Evolutionary conservation across 1,139 yeast species (phyloP), one percentile per base, ranked within the genome.

Genomic region (Taiozyma sp.): DNA sequence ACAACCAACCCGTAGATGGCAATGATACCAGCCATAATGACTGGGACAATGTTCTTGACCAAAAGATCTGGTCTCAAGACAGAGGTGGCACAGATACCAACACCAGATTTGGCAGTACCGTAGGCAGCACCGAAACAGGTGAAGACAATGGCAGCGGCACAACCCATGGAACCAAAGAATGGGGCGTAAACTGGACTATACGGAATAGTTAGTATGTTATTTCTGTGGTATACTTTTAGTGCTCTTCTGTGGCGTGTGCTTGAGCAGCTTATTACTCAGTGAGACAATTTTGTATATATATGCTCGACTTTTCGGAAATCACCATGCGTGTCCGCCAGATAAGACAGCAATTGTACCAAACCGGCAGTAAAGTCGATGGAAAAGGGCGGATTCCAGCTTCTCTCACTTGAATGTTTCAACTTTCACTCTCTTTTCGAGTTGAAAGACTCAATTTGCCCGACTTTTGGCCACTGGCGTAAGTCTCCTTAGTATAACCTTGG

Each of bases 91-190:
- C 97, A 90, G 68, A 95, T 91, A 83, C 99, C 99, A 58, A 93
- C 96, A 75, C 99, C 99, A 43, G 97, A 87, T 76, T 95, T 95
- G 67, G 99, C 99, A 61, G 99, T 95, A 78, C 99, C 99, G 71
- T 91, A 90, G 50, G 98, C 93, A 62, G 99, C 98, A 77, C 99
- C 99, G 66, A 91, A 87, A 73, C 97, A 89, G 71, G 99, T 93
- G 81, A 93, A 90, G 67, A 93, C 88, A 69, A 95, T 93, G 72
- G 99, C 98, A 52, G 98, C 91, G 56, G 99, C 96, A 79, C 99
- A 95, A 68, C 99, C 99, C 70, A 93, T 88, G 63, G 97, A 91
- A 69, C 97, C 97, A 71, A 90, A 88, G 77, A 90, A 90, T 70
- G 97, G 97, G 49, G 72, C 72, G 53, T 69, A 69, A 51, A 68